Percentiles rank a stretch among this genome's conserved stretches.
Evolutionary conservation across 2,329 filamentous ascomycete species (phyloP).

Genomic region (Colletotrichum salicis): DNA sequence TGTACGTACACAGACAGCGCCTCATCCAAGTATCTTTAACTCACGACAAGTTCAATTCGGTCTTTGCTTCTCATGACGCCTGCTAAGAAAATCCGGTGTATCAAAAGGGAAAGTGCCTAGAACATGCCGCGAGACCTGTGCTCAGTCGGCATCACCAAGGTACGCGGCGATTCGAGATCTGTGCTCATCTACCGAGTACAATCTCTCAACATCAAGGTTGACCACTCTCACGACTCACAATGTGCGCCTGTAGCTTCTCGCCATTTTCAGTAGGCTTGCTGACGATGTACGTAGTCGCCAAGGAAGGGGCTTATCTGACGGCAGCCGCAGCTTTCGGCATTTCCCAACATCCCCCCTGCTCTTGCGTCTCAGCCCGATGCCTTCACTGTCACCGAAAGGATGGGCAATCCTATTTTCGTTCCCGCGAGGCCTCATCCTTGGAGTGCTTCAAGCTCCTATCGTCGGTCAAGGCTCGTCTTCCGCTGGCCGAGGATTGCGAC

Average conservation of each 20-base stretch:
- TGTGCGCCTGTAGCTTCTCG: background rate
- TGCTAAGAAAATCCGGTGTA: background rate
- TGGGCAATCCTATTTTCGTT: constrained; percentile 20
- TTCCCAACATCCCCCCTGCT: background rate
- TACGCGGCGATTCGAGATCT: background rate
- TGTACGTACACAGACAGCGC: background rate
- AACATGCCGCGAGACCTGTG: background rate
- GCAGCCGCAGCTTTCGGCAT: constrained; percentile 32
- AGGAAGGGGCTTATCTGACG: constrained; percentile 30
- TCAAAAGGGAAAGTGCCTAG: background rate
- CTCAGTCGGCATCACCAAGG: background rate
- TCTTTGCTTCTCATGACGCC: background rate
- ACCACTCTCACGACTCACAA: background rate
- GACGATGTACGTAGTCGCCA: constrained; percentile 26
- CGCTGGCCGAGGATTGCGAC: constrained; percentile 23
- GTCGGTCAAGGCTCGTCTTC: constrained; percentile 2
- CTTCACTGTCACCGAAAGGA: background rate
- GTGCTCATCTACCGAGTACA: background rate
- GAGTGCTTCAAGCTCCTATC: background rate
- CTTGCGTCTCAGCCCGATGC: constrained; percentile 26
- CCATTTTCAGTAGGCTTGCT: background rate
- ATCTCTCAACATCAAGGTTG: background rate
- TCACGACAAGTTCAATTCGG: background rate
- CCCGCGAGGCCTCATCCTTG: background rate
- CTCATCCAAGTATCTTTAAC: background rate